phyloP scores from a whole-genome alignment of 306 rosid genomes.

The Heteromeles arbutifolia region DNA sequence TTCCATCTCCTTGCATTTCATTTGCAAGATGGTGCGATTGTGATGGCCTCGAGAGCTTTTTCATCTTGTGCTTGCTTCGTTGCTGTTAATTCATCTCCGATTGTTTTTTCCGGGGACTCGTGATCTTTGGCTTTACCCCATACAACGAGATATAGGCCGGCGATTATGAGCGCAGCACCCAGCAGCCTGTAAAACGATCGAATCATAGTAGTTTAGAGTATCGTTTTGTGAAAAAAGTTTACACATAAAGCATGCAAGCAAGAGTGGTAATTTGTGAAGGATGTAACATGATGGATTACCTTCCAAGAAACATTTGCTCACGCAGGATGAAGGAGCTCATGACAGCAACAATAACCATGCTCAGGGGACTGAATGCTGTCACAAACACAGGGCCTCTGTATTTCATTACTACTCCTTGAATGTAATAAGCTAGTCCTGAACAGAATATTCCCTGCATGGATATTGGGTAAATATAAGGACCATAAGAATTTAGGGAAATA shows the following conservation, averaged over 20 bases:
- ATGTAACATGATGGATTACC: conserved; percentile 33
- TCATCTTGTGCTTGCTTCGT: conserved; percentile 13
- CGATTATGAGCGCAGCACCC: conserved; percentile 60
- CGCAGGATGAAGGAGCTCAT: conserved; percentile 53
- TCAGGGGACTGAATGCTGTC: conserved; percentile 70
- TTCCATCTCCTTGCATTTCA: neutral
- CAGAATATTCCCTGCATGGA: conserved; percentile 64
- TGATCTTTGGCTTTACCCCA: conserved; percentile 84
- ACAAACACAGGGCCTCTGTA: conserved; percentile 87
- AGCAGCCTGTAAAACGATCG: conserved; percentile 39
- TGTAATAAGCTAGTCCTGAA: conserved; percentile 69
- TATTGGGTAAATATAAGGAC: neutral
- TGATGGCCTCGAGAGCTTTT: conserved; percentile 30
- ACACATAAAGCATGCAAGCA: too few relatives aligned
- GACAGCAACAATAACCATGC: conserved; percentile 80
- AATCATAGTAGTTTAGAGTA: neutral
- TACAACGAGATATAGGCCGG: conserved; percentile 63
- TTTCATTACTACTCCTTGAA: conserved; percentile 83
- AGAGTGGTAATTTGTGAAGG: neutral
- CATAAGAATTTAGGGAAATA: neutral
- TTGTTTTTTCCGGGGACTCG: conserved; percentile 9
- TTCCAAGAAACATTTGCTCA: conserved; percentile 62
- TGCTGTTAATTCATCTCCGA: conserved; percentile 22
- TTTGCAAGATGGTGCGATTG: conserved; percentile 3
- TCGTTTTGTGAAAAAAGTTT: neutral